Evolutionary conservation across 345 rosid genomes (phyloP), one percentile per base, ranked within the genome.

Genomic region (Geranium brycei): DNA sequence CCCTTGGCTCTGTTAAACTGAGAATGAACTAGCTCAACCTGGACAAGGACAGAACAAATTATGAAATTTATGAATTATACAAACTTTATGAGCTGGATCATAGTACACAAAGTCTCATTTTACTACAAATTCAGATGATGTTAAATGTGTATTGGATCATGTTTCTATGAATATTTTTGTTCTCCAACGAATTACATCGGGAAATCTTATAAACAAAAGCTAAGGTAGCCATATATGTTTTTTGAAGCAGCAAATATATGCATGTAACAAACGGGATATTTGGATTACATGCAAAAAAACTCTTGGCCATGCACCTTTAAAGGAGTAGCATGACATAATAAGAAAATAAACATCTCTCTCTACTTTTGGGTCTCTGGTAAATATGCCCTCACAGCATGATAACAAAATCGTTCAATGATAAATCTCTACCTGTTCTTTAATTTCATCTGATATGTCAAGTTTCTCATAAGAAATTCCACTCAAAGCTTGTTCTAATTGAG

Each of bases 361-460:
- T 38, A 10, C 11, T 38, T 38, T 38, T 23, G 47, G 47, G 47
- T 38, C 6, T 38, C 11, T 38, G 10, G 41, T 35, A 4, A 35
- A 4, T 7, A 7, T 3, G 3, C 10, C 41, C 10, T 35, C 41
- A 35, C 10, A 58, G 2, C 15, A 19, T 23, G 35, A 53, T 58
- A 51, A 13, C 55, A 23, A 19, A 61, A 14, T 2, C 11, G 0
- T 47, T 47, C 53, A 47, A 2, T 47, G 14, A 47, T 47, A 11
- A 11, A 47, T 47, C 53, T 23, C 53, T 73, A 93, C 99, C 95
- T 88, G 99, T 68, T 93, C 99, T 68, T 88, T 93, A 64, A 93
- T 96, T 88, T 93, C 99, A 73, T 90, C 97, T 4, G 97, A 88
- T 67, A 93, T 90, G 65, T 88, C 97, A n/a, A 93, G 91, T 63